Evolutionary conservation across 2,329 filamentous ascomycete species (phyloP).

Genomic region (Colletotrichum somersetense): DNA sequence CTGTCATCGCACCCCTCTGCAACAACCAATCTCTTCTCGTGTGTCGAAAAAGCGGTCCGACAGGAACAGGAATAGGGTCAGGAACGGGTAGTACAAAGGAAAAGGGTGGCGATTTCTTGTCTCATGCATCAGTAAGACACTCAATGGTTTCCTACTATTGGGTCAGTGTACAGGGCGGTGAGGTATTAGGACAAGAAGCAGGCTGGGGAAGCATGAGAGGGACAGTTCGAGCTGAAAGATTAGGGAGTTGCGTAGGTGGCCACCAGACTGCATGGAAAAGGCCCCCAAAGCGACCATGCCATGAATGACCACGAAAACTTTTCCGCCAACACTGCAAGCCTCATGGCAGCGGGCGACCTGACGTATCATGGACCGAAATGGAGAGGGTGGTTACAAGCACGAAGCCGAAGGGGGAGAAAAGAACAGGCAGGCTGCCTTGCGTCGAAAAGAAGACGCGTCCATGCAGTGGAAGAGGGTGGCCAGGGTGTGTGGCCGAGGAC

Average conservation of each 20-base stretch:
- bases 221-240: neutral
- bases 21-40: neutral
- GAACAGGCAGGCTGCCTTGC: neutral
- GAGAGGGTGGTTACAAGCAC: neutral
- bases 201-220: neutral
- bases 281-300: neutral
- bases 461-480: neutral
- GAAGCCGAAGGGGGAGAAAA: neutral
- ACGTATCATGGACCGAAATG: neutral
- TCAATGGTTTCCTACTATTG: neutral
- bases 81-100: neutral
- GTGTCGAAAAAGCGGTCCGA: neutral
- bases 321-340: neutral
- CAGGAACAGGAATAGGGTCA: conserved; percentile 5
- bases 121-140: neutral
- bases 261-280: neutral
- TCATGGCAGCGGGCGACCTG: neutral
- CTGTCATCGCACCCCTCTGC: neutral
- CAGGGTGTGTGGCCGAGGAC: neutral
- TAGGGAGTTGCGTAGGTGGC: neutral
- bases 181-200: neutral
- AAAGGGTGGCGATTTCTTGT: neutral
- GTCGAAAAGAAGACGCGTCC: neutral
- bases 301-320: neutral
- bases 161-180: neutral